Base-by-base conservation (phyloP, 768 basidiomycete genomes). In the Leccinum ochraceum region DNA sequence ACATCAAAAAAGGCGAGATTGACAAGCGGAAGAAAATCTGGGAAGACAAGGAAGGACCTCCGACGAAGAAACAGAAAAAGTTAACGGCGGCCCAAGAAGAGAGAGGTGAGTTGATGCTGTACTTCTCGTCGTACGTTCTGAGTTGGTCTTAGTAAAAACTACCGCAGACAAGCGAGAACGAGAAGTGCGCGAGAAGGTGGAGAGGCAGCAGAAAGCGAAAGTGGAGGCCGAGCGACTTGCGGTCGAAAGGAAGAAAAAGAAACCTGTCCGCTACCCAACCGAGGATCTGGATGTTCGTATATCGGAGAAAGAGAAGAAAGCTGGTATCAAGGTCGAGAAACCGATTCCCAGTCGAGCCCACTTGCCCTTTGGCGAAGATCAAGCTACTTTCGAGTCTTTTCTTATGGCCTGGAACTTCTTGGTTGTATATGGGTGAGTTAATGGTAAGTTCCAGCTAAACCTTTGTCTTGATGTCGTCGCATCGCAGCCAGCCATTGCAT, bases 351-450 rank as follows among this genome's bases (percentile, higher is more conserved):
- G 84, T 67, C 79, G 82, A 55, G 71, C 75, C 2, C 79, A 80
- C 13, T 76, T 94, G 55, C 89, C 93, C 4, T 92, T 93, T 71
- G 86, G 87, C 54, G 81, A 85, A 39, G 77, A 78, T 34, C 79
- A 83, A 8, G 80, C 79, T 11, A 77, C 81, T 13, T 96, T 97
- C 63, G 95, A 98, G 71, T 78, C 82, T 9, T 94, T 98, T 73
- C 75, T 98, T 32, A 89, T 92, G 88, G 79, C 86, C 9, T 99
- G 95, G 95, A 95, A 93, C 75, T 96, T 96, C 74, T 75, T 98
- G 58, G 89, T 92, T 56, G 89, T 94, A 56, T 95, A 95, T 74
- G 94, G 95, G 97, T 97, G 71, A 67, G 86, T 75, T 32, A 17
- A 63, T 48, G 24, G 60, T n/a, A 34, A 6, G 24, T 10, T 37